Percentiles rank a stretch among this genome's conserved stretches.
Evolutionary conservation across 1,139 yeast genomes (phyloP).

Genomic region (Geotrichum fermentans): DNA sequence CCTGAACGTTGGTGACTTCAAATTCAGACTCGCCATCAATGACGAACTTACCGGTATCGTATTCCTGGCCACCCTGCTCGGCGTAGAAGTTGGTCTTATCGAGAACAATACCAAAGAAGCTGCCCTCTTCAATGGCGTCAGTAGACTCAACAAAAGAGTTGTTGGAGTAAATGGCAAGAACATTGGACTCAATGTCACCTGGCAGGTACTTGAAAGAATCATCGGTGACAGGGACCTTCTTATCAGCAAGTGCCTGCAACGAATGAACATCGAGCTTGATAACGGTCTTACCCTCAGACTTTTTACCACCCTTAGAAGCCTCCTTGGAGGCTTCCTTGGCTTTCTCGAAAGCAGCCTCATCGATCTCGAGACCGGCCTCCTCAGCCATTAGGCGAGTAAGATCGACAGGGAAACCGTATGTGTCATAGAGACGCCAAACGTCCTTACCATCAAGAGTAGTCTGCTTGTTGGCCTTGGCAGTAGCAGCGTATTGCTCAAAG

Average conservation of each 20-base stretch:
- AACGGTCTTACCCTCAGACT: slow-evolving; percentile 46
- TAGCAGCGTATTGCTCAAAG: slow-evolving; percentile 85
- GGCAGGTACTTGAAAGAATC: slow-evolving; percentile 59
- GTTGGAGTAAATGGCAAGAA: slow-evolving; percentile 72
- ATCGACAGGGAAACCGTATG: slow-evolving; percentile 99
- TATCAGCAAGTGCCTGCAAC: slow-evolving; percentile 49
- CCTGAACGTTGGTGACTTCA: slow-evolving; percentile 85
- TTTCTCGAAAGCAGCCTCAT: slow-evolving; percentile 82
- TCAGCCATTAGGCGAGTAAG: slow-evolving; percentile 97
- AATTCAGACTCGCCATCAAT: slow-evolving; percentile 86
- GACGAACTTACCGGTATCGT: slow-evolving; percentile 87
- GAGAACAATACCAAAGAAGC: slow-evolving; percentile 70
- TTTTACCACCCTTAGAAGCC: slow-evolving; percentile 89
- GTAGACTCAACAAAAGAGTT: slow-evolving; percentile 50
- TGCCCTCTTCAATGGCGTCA: slow-evolving; percentile 41
- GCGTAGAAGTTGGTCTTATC: slow-evolving; percentile 95
- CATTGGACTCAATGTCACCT: slow-evolving; percentile 37
- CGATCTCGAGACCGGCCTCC: slow-evolving; percentile 91
- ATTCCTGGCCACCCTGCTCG: slow-evolving; percentile 99
- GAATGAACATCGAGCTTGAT: slow-evolving; percentile 89
- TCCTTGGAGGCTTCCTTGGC: slow-evolving; percentile 87
- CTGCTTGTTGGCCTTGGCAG: slow-evolving; percentile 69
- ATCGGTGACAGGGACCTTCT: slow-evolving; percentile 70
- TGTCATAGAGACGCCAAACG: slow-evolving; percentile 97
- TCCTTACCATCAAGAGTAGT: slow-evolving; percentile 85